A percentile compares a stretch with the other conserved stretches of the same genome.
These are phyloP conservation scores for Marsdenia floribunda DNA, from an alignment of 257 asterid species.

Conservation along the genomic window DNA sequence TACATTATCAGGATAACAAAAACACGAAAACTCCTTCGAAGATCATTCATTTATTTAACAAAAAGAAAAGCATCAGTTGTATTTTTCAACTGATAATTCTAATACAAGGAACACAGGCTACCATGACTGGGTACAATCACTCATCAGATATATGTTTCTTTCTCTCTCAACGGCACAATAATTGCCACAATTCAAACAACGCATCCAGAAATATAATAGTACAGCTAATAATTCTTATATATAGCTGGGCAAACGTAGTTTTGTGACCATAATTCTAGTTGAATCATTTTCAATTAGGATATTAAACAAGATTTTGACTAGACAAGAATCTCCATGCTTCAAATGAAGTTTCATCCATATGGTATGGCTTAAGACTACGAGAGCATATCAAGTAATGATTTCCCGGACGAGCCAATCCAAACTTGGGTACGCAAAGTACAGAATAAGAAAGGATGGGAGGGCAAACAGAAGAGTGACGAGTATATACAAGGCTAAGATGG, in stretches of 20 bases:
- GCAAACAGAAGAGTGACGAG: slow-evolving; percentile 73
- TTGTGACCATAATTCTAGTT: not conserved
- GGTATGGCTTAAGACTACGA: slow-evolving; percentile 4
- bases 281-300: not conserved
- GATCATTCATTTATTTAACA: not conserved
- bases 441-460: slow-evolving; percentile 73
- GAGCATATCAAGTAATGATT: slow-evolving; percentile 51
- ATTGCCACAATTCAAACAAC: not conserved
- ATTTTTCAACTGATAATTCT: slow-evolving; percentile 6
- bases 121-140: not conserved
- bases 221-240: not conserved
- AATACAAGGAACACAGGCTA: not conserved
- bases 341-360: not conserved
- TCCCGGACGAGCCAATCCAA: slow-evolving; percentile 96
- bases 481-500: slow-evolving; percentile 68
- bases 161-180: not conserved
- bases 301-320: not conserved
- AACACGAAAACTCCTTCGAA: not conserved
- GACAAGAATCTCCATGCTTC: not conserved
- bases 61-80: not conserved
- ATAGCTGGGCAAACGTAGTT: not conserved
- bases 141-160: not conserved
- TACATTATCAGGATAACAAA: not conserved
- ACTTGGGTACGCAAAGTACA: slow-evolving; percentile 90
- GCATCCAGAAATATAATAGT: not conserved